Conservation (phyloP, 1,284 basidiomycete species). For the Heterobasidion occidentale region DNA sequence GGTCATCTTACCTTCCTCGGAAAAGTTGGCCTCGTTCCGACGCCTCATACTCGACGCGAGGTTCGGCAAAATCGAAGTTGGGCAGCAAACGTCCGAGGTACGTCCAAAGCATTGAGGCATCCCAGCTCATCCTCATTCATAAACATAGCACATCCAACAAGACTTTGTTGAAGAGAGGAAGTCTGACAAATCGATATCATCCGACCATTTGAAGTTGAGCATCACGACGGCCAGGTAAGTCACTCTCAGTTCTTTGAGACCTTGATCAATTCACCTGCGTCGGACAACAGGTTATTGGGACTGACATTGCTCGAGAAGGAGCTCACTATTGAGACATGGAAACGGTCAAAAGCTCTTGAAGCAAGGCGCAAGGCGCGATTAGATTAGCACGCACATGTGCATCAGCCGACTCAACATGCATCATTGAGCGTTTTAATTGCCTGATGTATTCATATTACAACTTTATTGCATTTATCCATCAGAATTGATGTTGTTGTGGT, state of each 20-base stretch:
- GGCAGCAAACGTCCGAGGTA: constrained; percentile 47
- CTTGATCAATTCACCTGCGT: background rate
- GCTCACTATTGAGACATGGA: constrained; percentile 32
- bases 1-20: constrained; percentile 34
- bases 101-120: constrained; percentile 4
- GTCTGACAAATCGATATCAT: constrained; percentile 33
- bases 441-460: too few species aligned
- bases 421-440: too few species aligned
- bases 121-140: background rate
- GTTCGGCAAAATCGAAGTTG: constrained; percentile 40
- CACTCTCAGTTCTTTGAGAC: background rate
- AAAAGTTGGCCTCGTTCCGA: constrained; percentile 45
- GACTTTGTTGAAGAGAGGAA: constrained; percentile 64
- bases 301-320: constrained; percentile 23
- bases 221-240: constrained; percentile 60
- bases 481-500: background rate
- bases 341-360: constrained; percentile 28
- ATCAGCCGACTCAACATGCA: too few species aligned
- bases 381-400: constrained; percentile 1
- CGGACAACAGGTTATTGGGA: constrained; percentile 26
- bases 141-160: constrained; percentile 46
- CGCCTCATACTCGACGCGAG: constrained; percentile 47
- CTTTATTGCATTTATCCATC: too few species aligned
- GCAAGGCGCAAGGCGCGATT: constrained; percentile 21
- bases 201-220: constrained; percentile 53